These are phyloP conservation scores for Kodamaea hsintzibuensis DNA, from an alignment of 805 yeast species.

Conservation along the genomic window DNA sequence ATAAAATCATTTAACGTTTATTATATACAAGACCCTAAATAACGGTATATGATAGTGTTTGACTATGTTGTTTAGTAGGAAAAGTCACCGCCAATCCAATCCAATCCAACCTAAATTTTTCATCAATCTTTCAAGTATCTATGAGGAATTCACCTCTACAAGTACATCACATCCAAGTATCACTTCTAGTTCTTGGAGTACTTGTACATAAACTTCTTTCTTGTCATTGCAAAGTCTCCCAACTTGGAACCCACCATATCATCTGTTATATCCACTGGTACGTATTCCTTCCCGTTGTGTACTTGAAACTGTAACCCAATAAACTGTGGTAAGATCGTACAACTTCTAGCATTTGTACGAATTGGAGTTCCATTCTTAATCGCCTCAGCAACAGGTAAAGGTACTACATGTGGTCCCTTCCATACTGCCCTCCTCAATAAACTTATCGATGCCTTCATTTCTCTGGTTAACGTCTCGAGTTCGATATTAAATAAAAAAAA, in stretches of 20 bases:
- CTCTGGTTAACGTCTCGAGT: conserved; percentile 1
- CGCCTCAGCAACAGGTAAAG: conserved; percentile 90
- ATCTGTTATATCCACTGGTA: conserved; percentile 80
- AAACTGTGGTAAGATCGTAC: conserved; percentile 93
- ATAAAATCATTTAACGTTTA: not conserved
- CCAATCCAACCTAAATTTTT: too few relatives aligned
- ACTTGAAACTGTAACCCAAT: conserved; percentile 93
- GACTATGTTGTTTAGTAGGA: too few relatives aligned
- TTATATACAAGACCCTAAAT: conserved; percentile 4
- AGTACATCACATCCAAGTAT: not conserved
- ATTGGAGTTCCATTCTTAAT: conserved; percentile 78
- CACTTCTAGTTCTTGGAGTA: conserved; percentile 61
- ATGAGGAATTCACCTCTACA: not conserved
- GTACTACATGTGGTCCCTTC: conserved; percentile 89
- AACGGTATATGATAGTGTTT: not conserved
- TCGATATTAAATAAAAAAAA: not conserved
- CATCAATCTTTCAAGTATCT: not conserved
- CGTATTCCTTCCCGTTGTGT: conserved; percentile 94
- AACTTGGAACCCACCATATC: conserved; percentile 96
- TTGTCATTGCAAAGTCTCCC: conserved; percentile 94
- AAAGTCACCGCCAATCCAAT: too few relatives aligned
- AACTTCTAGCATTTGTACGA: conserved; percentile 92
- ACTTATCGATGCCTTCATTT: conserved; percentile 38
- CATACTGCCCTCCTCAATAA: conserved; percentile 38
- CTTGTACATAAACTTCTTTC: conserved; percentile 83